phyloP scores from a whole-genome alignment of 1,284 basidiomycete species.

The Ceratobasidium sp. region DNA sequence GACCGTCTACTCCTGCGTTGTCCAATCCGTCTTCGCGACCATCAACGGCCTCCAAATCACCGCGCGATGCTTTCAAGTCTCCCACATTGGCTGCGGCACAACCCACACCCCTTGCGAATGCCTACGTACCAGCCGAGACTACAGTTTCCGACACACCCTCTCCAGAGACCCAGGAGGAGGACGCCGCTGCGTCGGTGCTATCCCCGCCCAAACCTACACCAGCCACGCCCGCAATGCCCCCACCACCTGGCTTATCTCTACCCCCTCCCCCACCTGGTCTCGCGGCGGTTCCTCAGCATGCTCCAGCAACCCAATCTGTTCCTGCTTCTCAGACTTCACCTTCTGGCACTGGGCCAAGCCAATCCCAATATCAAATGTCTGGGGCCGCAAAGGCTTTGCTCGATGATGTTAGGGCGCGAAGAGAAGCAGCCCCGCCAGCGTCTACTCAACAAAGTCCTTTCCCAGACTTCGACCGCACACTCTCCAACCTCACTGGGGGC shows the following conservation, averaged over 20 bases:
- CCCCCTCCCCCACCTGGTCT: constrained; percentile 67
- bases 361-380: constrained; percentile 76
- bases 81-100: constrained; percentile 44
- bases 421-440: constrained; percentile 61
- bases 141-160: constrained; percentile 44
- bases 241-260: constrained; percentile 51
- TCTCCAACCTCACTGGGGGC: constrained; percentile 68
- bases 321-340: constrained; percentile 57
- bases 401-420: constrained; percentile 78
- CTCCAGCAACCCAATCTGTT: not conserved
- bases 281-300: constrained; percentile 26
- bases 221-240: constrained; percentile 46
- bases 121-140: not conserved
- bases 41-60: constrained; percentile 41
- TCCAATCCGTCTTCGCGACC: constrained; percentile 40
- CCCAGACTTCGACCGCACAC: constrained; percentile 83
- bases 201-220: constrained; percentile 50
- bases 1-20: constrained; percentile 61
- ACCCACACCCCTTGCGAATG: constrained; percentile 45
- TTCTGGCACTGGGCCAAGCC: constrained; percentile 44
- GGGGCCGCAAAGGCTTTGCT: constrained; percentile 80
- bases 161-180: constrained; percentile 42
- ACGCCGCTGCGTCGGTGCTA: constrained; percentile 47
- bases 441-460: constrained; percentile 70
- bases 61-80: constrained; percentile 28